Conservation (phyloP, 495 filamentous ascomycete genomes). For the Hypoxylon perforatum region DNA sequence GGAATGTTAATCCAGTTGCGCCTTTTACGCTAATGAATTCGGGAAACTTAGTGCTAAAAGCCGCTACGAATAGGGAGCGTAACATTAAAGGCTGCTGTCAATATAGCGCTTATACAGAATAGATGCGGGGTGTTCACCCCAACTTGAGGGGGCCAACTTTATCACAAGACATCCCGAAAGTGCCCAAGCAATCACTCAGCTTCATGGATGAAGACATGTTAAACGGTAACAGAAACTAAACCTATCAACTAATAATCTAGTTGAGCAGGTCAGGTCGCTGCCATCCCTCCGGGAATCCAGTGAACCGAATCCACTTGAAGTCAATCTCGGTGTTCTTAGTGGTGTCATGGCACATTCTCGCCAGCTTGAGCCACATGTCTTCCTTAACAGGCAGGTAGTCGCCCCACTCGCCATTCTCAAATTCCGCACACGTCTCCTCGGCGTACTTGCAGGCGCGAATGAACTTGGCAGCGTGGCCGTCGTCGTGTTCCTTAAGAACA, state of each 20-base stretch:
- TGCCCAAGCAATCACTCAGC: slow-evolving; percentile 1
- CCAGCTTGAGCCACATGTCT: slow-evolving; percentile 50
- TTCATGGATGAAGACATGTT: not conserved
- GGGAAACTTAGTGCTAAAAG: too few species aligned
- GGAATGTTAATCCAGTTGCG: too few species aligned
- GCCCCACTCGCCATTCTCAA: slow-evolving; percentile 29
- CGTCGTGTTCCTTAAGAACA: slow-evolving; percentile 48
- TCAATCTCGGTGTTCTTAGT: slow-evolving; percentile 48
- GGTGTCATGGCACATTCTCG: slow-evolving; percentile 47
- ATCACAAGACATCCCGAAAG: slow-evolving; percentile 3
- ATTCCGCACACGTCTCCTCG: slow-evolving; percentile 37
- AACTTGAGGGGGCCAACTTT: not conserved
- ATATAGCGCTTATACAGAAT: not conserved
- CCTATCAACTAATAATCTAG: not conserved
- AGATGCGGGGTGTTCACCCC: not conserved
- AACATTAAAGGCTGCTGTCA: not conserved
- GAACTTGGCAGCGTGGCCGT: slow-evolving; percentile 55
- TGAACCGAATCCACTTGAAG: slow-evolving; percentile 54
- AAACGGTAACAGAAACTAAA: not conserved
- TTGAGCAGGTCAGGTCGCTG: slow-evolving; percentile 13
- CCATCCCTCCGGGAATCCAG: slow-evolving; percentile 57
- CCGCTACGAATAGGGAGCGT: not conserved
- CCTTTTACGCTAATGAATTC: too few species aligned
- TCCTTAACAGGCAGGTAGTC: slow-evolving; percentile 42
- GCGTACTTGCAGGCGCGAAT: slow-evolving; percentile 51